phyloP scores from a whole-genome alignment of 192 early-diverging fungal genomes.

The Backusella mclennaniae region DNA sequence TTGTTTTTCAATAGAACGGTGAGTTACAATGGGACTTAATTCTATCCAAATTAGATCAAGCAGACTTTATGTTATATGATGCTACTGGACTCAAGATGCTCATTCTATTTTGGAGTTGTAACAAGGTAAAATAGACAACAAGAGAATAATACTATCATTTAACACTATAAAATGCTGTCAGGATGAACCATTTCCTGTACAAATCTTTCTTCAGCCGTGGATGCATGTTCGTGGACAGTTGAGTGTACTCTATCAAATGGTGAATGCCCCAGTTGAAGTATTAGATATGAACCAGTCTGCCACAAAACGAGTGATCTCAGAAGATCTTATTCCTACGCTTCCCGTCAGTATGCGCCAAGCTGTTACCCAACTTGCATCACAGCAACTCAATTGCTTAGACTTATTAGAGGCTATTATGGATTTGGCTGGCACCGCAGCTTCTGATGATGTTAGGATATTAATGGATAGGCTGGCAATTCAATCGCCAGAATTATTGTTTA shows the following conservation, averaged over 20 bases:
- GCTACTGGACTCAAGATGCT: slow-evolving; percentile 59
- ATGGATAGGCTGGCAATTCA: slow-evolving; percentile 60
- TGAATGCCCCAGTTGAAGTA: slow-evolving; percentile 56
- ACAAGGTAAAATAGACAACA: slow-evolving; percentile 16
- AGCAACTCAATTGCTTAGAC: slow-evolving; percentile 70
- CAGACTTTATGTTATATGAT: slow-evolving; percentile 57
- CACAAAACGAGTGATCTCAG: slow-evolving; percentile 46
- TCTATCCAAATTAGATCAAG: slow-evolving; percentile 58
- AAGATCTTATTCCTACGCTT: slow-evolving; percentile 44
- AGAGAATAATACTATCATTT: background rate
- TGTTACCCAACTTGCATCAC: slow-evolving; percentile 48
- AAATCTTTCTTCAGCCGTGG: slow-evolving; percentile 72
- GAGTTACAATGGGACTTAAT: slow-evolving; percentile 63
- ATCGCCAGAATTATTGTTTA: slow-evolving; percentile 71
- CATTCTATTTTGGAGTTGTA: slow-evolving; percentile 51
- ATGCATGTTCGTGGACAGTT: slow-evolving; percentile 67
- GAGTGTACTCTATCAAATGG: slow-evolving; percentile 60
- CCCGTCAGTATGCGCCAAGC: slow-evolving; percentile 40
- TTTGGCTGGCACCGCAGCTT: slow-evolving; percentile 47
- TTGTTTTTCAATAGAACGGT: slow-evolving; percentile 34
- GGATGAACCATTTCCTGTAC: slow-evolving; percentile 61
- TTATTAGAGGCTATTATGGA: slow-evolving; percentile 62
- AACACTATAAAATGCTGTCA: slow-evolving; percentile 19
- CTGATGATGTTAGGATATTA: slow-evolving; percentile 58
- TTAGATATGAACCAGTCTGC: slow-evolving; percentile 54